Percentiles rank a stretch among this genome's conserved stretches.
phyloP scores from a whole-genome alignment of 1,284 basidiomycete genomes.

The Chalciporus sp. region DNA sequence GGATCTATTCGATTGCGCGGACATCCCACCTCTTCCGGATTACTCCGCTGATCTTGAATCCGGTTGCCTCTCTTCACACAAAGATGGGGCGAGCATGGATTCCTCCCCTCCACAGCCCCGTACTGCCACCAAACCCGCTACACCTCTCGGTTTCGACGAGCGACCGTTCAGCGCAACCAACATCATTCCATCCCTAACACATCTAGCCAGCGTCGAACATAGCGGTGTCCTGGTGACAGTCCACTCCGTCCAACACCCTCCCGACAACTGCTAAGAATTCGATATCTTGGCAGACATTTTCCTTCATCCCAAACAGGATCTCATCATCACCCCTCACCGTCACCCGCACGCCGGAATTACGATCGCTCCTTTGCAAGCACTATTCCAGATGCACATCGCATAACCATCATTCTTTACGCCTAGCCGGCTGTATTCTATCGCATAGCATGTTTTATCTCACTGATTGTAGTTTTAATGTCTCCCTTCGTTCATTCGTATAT shows the following conservation, averaged over 20 bases:
- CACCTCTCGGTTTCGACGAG: background rate
- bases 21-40: background rate
- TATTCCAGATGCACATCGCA: no score
- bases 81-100: background rate
- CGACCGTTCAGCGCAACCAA: background rate
- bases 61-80: background rate
- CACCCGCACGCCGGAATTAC: background rate
- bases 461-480: no score
- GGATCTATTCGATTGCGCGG: background rate
- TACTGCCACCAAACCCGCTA: background rate
- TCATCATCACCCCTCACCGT: background rate
- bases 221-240: background rate
- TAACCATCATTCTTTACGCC: no score
- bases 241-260: background rate
- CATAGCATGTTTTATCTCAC: no score
- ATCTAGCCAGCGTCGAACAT: no score
- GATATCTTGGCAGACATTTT: background rate
- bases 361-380: no score
- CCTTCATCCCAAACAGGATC: background rate
- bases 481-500: no score
- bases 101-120: no score
- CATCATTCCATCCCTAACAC: background rate
- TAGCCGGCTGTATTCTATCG: no score
- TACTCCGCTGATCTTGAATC: background rate
- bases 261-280: background rate